A percentile compares a stretch with the other conserved stretches of the same genome.
Conservation (phyloP, 805 yeast genomes). For the Alloascoidea africana region DNA sequence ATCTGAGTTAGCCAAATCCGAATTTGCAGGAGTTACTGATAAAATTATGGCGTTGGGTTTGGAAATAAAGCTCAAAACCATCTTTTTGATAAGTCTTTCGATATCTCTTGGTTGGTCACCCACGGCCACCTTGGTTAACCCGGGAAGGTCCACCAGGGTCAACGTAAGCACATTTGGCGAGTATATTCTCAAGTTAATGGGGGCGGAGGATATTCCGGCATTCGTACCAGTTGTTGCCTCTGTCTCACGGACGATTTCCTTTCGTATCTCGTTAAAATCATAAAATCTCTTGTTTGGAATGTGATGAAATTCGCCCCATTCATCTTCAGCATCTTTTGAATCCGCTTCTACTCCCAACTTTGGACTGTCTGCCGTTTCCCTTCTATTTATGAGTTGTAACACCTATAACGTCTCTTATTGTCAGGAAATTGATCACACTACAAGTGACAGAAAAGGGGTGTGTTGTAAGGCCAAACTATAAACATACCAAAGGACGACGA, state of each 20-base stretch:
- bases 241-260: slow-evolving; percentile 66
- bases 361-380: too few relatives aligned
- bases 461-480: slow-evolving; percentile 10
- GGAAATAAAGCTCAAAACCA: slow-evolving; percentile 67
- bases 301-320: slow-evolving; percentile 83
- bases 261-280: slow-evolving; percentile 64
- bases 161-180: slow-evolving; percentile 75
- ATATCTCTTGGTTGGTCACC: slow-evolving; percentile 85
- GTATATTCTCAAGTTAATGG: slow-evolving; percentile 65
- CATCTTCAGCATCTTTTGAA: slow-evolving; percentile 17
- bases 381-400: slow-evolving; percentile 41
- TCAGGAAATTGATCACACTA: slow-evolving; percentile 46
- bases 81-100: slow-evolving; percentile 67
- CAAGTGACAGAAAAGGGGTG: slow-evolving; percentile 4
- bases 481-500: slow-evolving; percentile 45
- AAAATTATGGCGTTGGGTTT: slow-evolving; percentile 73
- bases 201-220: slow-evolving; percentile 64
- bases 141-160: slow-evolving; percentile 76
- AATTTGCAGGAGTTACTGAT: slow-evolving; percentile 73
- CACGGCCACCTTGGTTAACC: slow-evolving; percentile 76
- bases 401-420: too few relatives aligned
- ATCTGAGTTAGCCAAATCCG: slow-evolving; percentile 75
- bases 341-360: too few relatives aligned
- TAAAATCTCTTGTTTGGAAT: slow-evolving; percentile 60
- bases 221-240: slow-evolving; percentile 48